Evolutionary conservation across 371 early-diverging fungal genomes (phyloP).

Genomic region (Apophysomyces variabilis): DNA sequence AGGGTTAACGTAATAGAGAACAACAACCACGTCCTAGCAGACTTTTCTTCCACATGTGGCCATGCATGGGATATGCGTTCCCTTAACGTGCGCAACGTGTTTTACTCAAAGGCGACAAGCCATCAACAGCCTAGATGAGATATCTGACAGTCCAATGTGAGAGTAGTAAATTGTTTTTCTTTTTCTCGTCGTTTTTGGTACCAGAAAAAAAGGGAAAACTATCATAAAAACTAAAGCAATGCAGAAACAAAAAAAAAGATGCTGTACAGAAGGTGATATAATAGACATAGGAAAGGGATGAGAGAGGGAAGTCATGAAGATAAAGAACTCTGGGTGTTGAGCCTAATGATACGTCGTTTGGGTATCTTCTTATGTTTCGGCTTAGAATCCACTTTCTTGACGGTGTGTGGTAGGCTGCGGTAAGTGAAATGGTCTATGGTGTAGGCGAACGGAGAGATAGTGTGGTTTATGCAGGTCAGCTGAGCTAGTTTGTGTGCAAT

Average conservation of each 20-base stretch:
- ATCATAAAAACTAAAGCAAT: background rate
- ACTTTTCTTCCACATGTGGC: too few species aligned
- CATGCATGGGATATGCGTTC: background rate
- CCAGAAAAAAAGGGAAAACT: background rate
- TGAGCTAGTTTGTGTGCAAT: conserved; percentile 90
- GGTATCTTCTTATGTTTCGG: conserved; percentile 48
- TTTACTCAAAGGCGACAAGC: too few species aligned
- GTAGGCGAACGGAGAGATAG: conserved; percentile 85
- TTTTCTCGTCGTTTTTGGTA: too few species aligned
- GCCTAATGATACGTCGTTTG: conserved; percentile 48
- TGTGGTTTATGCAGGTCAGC: conserved; percentile 81
- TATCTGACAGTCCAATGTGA: too few species aligned
- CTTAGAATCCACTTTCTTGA: conserved; percentile 37
- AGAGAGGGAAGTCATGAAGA: background rate
- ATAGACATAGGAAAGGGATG: background rate
- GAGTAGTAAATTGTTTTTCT: too few species aligned
- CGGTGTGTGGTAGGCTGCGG: conserved; percentile 68
- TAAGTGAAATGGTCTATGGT: conserved; percentile 82
- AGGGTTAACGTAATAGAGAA: too few species aligned
- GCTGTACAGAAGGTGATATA: background rate
- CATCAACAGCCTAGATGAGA: too few species aligned
- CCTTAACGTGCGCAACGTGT: too few species aligned
- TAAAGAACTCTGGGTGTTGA: conserved; percentile 18
- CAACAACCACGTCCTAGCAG: background rate
- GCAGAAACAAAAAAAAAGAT: background rate